Conservation (phyloP, 768 basidiomycete species). For the Fistulinella prunicolor region DNA sequence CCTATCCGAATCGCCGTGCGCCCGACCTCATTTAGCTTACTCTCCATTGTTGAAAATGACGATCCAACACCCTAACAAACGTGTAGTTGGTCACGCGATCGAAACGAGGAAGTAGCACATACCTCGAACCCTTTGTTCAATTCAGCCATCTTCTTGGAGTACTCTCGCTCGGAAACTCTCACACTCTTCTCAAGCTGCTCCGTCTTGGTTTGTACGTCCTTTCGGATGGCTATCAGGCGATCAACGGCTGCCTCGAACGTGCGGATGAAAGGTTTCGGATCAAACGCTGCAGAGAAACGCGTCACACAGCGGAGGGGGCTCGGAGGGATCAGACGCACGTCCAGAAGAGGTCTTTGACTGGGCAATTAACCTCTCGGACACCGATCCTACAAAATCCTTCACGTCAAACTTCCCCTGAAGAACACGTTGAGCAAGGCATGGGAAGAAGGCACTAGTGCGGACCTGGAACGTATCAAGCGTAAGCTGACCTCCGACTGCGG, state of each 20-base stretch:
- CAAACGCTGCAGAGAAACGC: constrained; percentile 61
- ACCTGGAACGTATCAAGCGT: constrained; percentile 58
- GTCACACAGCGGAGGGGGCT: constrained; percentile 1
- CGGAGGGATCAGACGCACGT: constrained; percentile 50
- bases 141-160: constrained; percentile 91
- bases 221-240: constrained; percentile 79
- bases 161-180: constrained; percentile 84
- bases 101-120: constrained; percentile 21
- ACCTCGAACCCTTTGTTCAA: constrained; percentile 94
- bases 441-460: background rate
- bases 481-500: constrained; percentile 51
- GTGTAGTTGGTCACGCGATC: background rate
- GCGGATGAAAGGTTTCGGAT: constrained; percentile 88
- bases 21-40: constrained; percentile 88
- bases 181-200: constrained; percentile 93
- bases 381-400: constrained; percentile 80
- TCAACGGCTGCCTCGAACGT: constrained; percentile 93
- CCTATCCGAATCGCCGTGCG: constrained; percentile 94
- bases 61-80: constrained; percentile 71
- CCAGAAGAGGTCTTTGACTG: constrained; percentile 82
- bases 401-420: constrained; percentile 84
- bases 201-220: constrained; percentile 86
- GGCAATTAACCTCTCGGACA: constrained; percentile 85
- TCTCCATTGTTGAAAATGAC: constrained; percentile 88
- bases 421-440: constrained; percentile 6